A percentile compares a stretch with the other conserved stretches of the same genome.
phyloP scores from a whole-genome alignment of 208 protist species.

The Crithidia acanthocephali region DNA sequence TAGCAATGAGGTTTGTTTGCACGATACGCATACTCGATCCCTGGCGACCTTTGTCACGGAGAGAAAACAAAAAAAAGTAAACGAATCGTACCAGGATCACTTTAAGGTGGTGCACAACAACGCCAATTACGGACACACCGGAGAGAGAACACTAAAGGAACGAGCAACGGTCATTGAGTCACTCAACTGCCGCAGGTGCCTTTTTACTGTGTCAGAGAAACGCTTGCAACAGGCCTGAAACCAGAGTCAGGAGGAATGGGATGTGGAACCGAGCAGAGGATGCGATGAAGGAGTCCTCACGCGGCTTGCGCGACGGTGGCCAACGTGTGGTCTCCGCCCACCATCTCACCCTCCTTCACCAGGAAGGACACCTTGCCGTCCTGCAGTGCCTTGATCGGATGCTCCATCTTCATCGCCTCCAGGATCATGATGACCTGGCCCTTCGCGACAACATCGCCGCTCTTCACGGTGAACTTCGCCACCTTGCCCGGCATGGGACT shows the following conservation, averaged over 20 bases:
- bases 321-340: constrained; percentile 36
- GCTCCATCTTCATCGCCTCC: constrained; percentile 98
- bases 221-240: background rate
- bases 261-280: constrained; percentile 8
- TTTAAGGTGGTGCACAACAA: too few species aligned
- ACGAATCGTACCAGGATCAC: constrained; percentile 2
- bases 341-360: constrained; percentile 53
- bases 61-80: constrained; percentile 15
- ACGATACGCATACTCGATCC: too few species aligned
- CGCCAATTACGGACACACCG: too few species aligned
- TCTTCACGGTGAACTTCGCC: constrained; percentile 73
- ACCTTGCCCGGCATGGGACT: constrained; percentile 95
- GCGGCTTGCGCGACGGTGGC: constrained; percentile 25
- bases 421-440: constrained; percentile 91
- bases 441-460: constrained; percentile 81
- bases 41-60: background rate
- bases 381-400: constrained; percentile 61
- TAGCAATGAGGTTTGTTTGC: too few species aligned
- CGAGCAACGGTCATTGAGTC: too few species aligned
- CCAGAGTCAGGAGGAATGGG: background rate
- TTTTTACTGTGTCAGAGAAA: too few species aligned
- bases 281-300: background rate
- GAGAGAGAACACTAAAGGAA: too few species aligned
- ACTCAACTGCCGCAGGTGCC: too few species aligned
- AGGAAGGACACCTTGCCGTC: constrained; percentile 55